Conservation (phyloP, 192 early-diverging fungal genomes). For the Chytriomyces confervae region DNA sequence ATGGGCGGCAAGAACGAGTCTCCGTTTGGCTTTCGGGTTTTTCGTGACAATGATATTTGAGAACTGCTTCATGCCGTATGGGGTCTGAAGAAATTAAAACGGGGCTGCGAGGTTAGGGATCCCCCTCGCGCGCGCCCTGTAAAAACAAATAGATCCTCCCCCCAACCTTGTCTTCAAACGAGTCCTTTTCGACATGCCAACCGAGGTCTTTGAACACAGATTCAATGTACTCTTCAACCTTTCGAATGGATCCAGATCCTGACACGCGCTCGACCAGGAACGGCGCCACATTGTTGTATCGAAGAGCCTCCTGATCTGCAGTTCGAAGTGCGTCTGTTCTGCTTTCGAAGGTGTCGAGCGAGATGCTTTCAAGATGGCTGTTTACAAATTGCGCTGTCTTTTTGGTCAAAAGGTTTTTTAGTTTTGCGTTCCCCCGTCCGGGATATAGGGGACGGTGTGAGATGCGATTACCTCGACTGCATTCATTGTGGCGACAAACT, state of each 20-base stretch:
- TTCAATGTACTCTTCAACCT: neutral
- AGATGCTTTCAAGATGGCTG: neutral
- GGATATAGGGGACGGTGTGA: too few species aligned
- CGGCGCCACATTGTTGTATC: constrained; percentile 54
- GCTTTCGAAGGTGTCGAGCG: neutral
- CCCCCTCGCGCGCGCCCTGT: too few species aligned
- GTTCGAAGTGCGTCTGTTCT: neutral
- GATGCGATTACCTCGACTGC: neutral
- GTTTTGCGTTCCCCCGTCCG: too few species aligned
- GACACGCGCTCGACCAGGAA: constrained; percentile 76
- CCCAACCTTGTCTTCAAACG: constrained; percentile 61
- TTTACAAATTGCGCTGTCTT: neutral
- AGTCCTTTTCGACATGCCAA: constrained; percentile 83
- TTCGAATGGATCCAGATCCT: constrained; percentile 68
- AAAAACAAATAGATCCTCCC: too few species aligned
- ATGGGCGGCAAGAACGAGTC: constrained; percentile 89
- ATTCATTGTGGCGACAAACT: neutral
- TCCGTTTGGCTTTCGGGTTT: constrained; percentile 69
- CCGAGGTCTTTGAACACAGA: neutral
- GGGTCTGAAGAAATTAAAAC: constrained; percentile 59
- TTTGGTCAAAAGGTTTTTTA: too few species aligned
- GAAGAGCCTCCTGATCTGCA: neutral
- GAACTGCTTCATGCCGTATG: constrained; percentile 75
- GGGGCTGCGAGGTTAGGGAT: too few species aligned
- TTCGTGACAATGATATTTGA: constrained; percentile 92